These are phyloP conservation scores for Claviceps digitariae DNA, from an alignment of 2,329 filamentous ascomycete genomes.

Conservation along the genomic window DNA sequence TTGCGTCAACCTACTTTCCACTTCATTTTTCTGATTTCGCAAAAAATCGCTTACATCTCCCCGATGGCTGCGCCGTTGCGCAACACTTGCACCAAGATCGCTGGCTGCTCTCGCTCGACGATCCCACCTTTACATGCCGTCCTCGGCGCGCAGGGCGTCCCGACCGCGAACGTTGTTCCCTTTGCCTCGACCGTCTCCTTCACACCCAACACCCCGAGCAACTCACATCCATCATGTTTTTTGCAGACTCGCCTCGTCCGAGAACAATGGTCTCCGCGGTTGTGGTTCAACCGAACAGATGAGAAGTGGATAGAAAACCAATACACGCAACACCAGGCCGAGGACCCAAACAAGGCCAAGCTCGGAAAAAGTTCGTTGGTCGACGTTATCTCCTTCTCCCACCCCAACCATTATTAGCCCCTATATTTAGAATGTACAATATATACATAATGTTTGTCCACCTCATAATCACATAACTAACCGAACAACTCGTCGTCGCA, in stretches of 20 bases:
- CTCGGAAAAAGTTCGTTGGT: conserved; percentile 43
- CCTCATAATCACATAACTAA: background rate
- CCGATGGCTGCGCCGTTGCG: conserved; percentile 21
- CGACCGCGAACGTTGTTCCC: background rate
- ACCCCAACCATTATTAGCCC: background rate
- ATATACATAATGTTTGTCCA: background rate
- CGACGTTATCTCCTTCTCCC: background rate
- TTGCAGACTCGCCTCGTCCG: conserved; percentile 3
- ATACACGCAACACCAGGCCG: conserved; percentile 21
- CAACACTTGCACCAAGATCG: conserved; percentile 12
- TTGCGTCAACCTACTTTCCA: background rate
- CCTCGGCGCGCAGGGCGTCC: background rate
- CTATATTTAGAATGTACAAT: too few species aligned
- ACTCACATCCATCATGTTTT: background rate
- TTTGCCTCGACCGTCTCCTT: background rate
- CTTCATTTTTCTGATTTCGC: background rate
- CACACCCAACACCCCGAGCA: background rate
- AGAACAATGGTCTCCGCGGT: conserved; percentile 3
- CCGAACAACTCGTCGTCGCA: background rate
- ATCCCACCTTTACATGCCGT: background rate
- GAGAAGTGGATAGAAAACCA: conserved; percentile 14
- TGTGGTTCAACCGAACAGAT: conserved; percentile 21
- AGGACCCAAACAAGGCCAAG: conserved; percentile 46
- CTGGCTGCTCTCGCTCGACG: conserved; percentile 1
- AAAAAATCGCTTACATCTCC: too few species aligned